Conservation (phyloP, 192 early-diverging fungal genomes). For the Thoreauomyces humboldtii region DNA sequence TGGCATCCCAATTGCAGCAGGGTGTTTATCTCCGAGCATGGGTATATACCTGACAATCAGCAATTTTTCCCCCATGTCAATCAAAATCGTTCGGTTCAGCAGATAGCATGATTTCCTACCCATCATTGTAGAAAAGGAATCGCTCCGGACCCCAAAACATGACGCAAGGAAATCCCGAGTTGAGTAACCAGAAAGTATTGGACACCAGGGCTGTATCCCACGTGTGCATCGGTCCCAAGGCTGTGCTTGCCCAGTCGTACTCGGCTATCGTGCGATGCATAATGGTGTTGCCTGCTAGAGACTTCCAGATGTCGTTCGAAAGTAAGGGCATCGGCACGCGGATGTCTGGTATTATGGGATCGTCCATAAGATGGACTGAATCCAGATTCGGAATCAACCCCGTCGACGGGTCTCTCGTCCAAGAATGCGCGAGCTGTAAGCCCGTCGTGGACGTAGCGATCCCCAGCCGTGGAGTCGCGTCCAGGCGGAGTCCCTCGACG, state of each 20-base stretch:
- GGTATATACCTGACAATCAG: too few species aligned
- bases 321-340: too few species aligned
- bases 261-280: neutral
- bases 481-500: too few species aligned
- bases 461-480: neutral
- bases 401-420: neutral
- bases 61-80: too few species aligned
- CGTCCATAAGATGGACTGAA: neutral
- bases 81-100: too few species aligned
- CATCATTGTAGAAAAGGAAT: slow-evolving; percentile 20
- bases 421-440: neutral
- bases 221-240: neutral
- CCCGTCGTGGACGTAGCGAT: neutral
- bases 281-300: neutral
- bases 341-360: too few species aligned
- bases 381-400: neutral
- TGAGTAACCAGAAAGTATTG: neutral
- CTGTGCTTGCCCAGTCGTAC: neutral
- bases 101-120: too few species aligned
- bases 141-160: slow-evolving; percentile 8
- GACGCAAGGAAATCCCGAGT: slow-evolving; percentile 5
- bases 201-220: neutral
- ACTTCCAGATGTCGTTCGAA: neutral
- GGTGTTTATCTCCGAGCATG: slow-evolving; percentile 17
- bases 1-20: neutral